A percentile compares a stretch with the other conserved stretches of the same genome.
Conservation (phyloP, 148 eudicot genomes). For the Nepenthes gracilis region DNA sequence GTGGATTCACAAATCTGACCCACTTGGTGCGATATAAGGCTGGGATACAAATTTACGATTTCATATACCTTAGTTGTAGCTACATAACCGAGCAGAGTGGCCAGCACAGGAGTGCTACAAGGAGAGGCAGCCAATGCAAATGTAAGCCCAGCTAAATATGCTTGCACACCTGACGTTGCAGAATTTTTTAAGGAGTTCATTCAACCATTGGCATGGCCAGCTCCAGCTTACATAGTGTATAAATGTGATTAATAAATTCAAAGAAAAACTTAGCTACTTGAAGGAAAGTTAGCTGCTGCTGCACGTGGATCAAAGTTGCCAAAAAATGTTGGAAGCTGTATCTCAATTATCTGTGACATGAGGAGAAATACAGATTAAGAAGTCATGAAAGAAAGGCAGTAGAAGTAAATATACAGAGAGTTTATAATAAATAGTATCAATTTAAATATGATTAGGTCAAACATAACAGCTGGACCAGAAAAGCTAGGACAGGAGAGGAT, state of each 20-base stretch:
- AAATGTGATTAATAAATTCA: neutral
- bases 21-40: too few relatives aligned
- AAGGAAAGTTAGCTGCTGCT: slow-evolving; percentile 91
- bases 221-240: neutral
- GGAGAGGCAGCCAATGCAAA: slow-evolving; percentile 99
- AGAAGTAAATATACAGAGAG: neutral
- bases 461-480: neutral
- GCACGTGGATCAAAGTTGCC: slow-evolving; percentile 87
- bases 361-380: neutral
- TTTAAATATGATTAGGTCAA: too few relatives aligned
- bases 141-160: slow-evolving; percentile 95
- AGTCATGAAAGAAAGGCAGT: neutral
- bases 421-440: too few relatives aligned
- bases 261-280: slow-evolving; percentile 34
- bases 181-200: slow-evolving; percentile 1
- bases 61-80: slow-evolving; percentile 75
- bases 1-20: too few relatives aligned
- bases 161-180: slow-evolving; percentile 70
- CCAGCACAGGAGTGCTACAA: slow-evolving; percentile 97
- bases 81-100: slow-evolving; percentile 83
- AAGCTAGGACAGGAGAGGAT: too few relatives aligned
- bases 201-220: slow-evolving; percentile 2
- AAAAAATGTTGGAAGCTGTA: slow-evolving; percentile 93
- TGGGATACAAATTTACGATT: neutral
- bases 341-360: slow-evolving; percentile 54